Percentiles rank a stretch among this genome's conserved stretches.
These are phyloP conservation scores for Phytophthora pistaciae DNA, from an alignment of 352 stramenopile species.

Conservation along the genomic window DNA sequence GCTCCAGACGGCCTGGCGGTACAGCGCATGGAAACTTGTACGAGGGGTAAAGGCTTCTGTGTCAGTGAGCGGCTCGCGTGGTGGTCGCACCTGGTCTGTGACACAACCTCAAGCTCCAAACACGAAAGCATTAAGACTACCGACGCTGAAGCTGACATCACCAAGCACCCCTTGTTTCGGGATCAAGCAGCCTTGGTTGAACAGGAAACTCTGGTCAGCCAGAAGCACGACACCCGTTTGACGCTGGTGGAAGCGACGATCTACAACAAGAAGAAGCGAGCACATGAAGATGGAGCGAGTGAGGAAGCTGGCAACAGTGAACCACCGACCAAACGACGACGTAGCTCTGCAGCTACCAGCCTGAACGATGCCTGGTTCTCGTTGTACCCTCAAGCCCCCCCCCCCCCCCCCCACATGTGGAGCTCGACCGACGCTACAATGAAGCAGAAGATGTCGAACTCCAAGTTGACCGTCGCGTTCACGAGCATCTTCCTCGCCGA, in stretches of 20 bases:
- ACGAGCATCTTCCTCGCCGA: not conserved
- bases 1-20: not conserved
- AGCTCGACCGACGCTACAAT: not conserved
- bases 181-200: not conserved
- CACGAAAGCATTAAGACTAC: not conserved
- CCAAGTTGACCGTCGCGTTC: not conserved
- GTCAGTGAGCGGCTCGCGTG: not conserved
- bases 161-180: not conserved
- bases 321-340: not conserved
- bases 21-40: not conserved
- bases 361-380: not conserved
- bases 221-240: not conserved
- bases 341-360: not conserved
- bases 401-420: not conserved
- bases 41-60: not conserved
- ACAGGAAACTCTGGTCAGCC: conserved; percentile 1
- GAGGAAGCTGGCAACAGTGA: too few relatives aligned
- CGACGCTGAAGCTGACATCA: not conserved
- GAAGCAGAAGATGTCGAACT: not conserved
- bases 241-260: not conserved
- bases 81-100: not conserved
- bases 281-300: too few relatives aligned
- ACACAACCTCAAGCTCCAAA: not conserved
- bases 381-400: not conserved
- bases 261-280: not conserved